Conservation (phyloP, 2,329 filamentous ascomycete genomes). For the Paraphoma chrysanthemicola region DNA sequence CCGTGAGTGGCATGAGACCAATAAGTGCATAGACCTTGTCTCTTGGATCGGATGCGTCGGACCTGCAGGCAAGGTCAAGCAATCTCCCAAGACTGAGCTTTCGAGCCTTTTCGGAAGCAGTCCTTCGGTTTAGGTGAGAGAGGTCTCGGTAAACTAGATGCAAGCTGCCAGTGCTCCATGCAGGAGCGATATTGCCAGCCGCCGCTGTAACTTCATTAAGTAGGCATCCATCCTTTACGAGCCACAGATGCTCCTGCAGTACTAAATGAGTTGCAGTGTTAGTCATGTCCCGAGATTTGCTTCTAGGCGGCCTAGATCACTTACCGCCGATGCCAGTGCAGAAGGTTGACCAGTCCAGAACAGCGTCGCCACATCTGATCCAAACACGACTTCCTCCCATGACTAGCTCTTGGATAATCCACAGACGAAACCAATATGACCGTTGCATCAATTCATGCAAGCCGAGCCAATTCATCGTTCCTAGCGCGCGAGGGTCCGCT, state of each 20-base stretch:
- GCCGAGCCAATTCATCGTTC: not conserved
- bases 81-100: not conserved
- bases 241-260: not conserved
- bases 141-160: not conserved
- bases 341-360: not conserved
- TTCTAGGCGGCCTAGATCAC: not conserved
- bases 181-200: no score
- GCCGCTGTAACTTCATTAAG: not conserved
- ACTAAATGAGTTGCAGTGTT: not conserved
- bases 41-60: not conserved
- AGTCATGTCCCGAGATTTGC: no score
- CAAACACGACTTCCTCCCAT: not conserved
- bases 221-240: not conserved
- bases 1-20: not conserved
- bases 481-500: not conserved
- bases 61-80: not conserved
- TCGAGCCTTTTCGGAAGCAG: not conserved
- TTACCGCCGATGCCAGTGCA: not conserved
- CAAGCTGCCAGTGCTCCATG: not conserved
- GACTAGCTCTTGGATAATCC: not conserved
- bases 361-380: not conserved
- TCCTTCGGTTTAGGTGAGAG: not conserved
- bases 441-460: not conserved
- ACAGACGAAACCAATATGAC: not conserved
- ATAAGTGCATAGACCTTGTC: conserved; percentile 3